These are phyloP conservation scores for Amanita fuliginea DNA, from an alignment of 768 basidiomycete species.

Conservation along the genomic window DNA sequence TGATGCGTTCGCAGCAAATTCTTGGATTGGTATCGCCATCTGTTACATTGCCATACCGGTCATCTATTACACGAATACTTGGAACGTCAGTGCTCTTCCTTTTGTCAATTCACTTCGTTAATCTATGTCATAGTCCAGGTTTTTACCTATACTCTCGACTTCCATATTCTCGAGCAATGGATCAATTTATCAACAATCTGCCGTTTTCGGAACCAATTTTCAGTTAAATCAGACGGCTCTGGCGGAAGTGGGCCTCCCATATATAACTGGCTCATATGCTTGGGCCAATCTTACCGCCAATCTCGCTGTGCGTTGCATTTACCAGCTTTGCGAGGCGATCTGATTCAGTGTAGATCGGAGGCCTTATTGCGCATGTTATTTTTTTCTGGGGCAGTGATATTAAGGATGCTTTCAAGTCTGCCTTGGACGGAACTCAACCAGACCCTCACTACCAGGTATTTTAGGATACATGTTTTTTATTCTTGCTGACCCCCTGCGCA, in stretches of 20 bases:
- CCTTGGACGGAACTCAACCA: constrained; percentile 31
- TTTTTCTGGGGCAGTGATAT: constrained; percentile 50
- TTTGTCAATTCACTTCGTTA: background rate
- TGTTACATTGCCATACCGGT: constrained; percentile 43
- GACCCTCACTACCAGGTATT: constrained; percentile 46
- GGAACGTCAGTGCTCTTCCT: constrained; percentile 31
- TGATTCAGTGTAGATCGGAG: constrained; percentile 34
- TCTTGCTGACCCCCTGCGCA: constrained; percentile 7
- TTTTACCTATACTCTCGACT: constrained; percentile 50
- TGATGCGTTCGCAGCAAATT: constrained; percentile 28
- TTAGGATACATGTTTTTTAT: background rate
- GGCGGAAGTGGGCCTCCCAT: constrained; percentile 35
- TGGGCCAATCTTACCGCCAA: constrained; percentile 39
- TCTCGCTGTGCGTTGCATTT: constrained; percentile 25
- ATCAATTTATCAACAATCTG: constrained; percentile 39
- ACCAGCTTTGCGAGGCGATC: background rate
- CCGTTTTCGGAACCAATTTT: constrained; percentile 41
- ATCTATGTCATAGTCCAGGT: constrained; percentile 26
- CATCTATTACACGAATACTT: constrained; percentile 54
- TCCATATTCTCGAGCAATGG: constrained; percentile 47
- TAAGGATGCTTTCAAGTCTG: constrained; percentile 36
- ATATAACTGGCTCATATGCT: constrained; percentile 40
- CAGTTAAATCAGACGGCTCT: constrained; percentile 45
- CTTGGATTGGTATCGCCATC: constrained; percentile 41
- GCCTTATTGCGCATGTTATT: constrained; percentile 41